phyloP scores from a whole-genome alignment of 371 early-diverging fungal genomes.

The Umbelopsis sp. region DNA sequence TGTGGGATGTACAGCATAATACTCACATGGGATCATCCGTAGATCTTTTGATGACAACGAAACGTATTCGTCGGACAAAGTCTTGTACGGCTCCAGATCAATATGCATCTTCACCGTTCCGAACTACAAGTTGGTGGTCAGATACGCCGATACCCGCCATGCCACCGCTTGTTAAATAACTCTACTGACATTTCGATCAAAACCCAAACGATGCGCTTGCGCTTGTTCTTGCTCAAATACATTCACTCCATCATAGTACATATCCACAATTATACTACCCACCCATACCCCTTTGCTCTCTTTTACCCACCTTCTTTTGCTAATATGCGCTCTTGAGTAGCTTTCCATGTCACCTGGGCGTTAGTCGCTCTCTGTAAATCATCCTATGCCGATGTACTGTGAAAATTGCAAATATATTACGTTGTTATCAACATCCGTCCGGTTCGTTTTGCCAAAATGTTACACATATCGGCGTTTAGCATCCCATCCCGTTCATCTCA shows the following conservation, averaged over 20 bases:
- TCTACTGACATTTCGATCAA: neutral
- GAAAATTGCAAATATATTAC: neutral
- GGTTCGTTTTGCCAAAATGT: neutral
- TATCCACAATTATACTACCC: neutral
- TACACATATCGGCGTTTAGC: neutral
- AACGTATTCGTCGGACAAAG: constrained; percentile 1
- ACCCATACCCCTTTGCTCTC: too few species aligned
- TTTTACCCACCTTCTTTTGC: too few species aligned
- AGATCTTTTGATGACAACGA: constrained; percentile 1
- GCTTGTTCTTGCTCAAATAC: neutral
- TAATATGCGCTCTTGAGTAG: constrained; percentile 7
- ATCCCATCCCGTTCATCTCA: too few species aligned
- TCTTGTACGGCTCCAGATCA: neutral
- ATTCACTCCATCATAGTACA: constrained; percentile 4
- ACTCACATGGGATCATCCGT: constrained; percentile 7
- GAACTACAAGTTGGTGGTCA: constrained; percentile 11
- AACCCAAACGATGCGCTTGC: neutral
- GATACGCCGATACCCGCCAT: neutral
- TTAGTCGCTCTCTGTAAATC: neutral
- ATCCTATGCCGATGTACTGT: neutral
- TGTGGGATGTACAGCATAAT: neutral
- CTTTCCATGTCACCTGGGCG: neutral
- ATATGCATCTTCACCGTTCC: neutral
- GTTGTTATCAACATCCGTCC: neutral
- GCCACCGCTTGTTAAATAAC: neutral